Conservation (phyloP, 169 alveolate genomes). For the Plasmodium vinckei region DNA sequence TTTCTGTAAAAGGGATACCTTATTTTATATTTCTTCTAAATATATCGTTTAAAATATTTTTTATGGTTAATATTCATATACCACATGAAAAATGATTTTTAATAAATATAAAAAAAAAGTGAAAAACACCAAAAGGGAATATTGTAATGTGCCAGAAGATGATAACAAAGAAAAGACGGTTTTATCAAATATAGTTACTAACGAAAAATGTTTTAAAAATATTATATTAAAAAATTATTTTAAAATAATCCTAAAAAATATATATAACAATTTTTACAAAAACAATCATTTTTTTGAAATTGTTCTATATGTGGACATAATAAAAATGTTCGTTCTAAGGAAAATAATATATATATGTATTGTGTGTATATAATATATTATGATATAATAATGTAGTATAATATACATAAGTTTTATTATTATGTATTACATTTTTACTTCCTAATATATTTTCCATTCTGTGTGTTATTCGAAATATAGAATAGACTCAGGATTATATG, state of each 20-base stretch:
- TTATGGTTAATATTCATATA: too few relatives aligned
- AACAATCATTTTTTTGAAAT: conserved; percentile 51
- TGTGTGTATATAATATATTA: neutral
- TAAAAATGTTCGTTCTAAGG: conserved; percentile 36
- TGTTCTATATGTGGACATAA: conserved; percentile 50
- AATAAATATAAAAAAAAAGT: conserved; percentile 42
- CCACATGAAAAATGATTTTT: conserved; percentile 16
- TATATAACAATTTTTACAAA: conserved; percentile 50
- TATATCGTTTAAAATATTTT: too few relatives aligned
- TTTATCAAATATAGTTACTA: neutral
- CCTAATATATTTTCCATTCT: neutral
- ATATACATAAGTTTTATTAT: too few relatives aligned
- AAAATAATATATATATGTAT: neutral
- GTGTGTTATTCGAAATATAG: conserved; percentile 14
- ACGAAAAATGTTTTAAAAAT: conserved; percentile 19
- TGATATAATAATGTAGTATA: neutral
- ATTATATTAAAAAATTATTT: conserved; percentile 44
- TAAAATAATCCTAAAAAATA: conserved; percentile 33
- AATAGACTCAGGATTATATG: conserved; percentile 28
- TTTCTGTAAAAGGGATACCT: too few relatives aligned
- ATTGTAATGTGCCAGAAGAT: conserved; percentile 27
- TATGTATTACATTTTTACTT: too few relatives aligned
- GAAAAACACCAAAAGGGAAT: conserved; percentile 66
- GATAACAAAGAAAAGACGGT: conserved; percentile 1
- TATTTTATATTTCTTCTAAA: too few relatives aligned